Conservation (phyloP, 192 early-diverging fungal species). For the Linnemannia schmuckeri region DNA sequence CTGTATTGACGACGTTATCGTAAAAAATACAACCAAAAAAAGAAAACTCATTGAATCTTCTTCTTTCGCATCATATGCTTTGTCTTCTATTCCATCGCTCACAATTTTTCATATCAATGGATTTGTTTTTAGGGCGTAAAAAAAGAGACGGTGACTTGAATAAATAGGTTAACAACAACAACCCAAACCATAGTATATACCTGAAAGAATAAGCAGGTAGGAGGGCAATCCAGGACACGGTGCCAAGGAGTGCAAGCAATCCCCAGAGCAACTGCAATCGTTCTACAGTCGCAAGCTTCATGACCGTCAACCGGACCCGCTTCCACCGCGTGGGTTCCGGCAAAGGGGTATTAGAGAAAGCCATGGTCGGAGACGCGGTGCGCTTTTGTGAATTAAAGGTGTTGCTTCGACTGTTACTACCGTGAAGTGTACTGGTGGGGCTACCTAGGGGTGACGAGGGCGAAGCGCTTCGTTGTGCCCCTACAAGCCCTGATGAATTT, state of each 20-base stretch:
- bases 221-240: slow-evolving; percentile 44
- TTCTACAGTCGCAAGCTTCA: slow-evolving; percentile 51
- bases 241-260: slow-evolving; percentile 35
- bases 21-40: not conserved
- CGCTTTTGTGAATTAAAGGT: not conserved
- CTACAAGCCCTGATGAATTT: not conserved
- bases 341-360: slow-evolving; percentile 13
- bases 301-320: slow-evolving; percentile 29
- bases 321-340: slow-evolving; percentile 32
- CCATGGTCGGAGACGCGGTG: slow-evolving; percentile 1
- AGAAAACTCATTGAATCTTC: not conserved
- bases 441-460: slow-evolving; percentile 2
- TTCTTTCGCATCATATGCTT: not conserved
- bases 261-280: slow-evolving; percentile 47
- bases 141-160: not conserved
- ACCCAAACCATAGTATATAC: not conserved
- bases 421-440: slow-evolving; percentile 21
- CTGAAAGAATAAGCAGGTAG: slow-evolving; percentile 51
- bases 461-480: not conserved
- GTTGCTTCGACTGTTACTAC: not conserved
- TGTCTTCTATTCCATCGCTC: not conserved
- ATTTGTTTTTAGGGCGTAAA: not conserved
- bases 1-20: not conserved
- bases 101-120: not conserved
- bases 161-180: not conserved